Base-by-base conservation (phyloP, 2,329 filamentous ascomycete species). In the Parastagonospora avenae region DNA sequence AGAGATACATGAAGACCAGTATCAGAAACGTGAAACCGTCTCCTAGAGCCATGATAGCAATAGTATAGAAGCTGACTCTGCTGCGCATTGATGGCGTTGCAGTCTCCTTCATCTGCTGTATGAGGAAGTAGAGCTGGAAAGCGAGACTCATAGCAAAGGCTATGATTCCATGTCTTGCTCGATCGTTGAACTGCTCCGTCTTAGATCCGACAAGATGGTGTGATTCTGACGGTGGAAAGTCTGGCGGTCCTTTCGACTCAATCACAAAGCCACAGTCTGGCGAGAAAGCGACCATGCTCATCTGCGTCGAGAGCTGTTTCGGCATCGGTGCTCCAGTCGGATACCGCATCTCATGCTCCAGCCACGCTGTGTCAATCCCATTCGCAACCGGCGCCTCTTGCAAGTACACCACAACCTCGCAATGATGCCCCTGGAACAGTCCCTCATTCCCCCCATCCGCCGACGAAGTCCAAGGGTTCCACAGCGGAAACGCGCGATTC, bases 401-500 rank as follows among this genome's bases (percentile, higher is more conserved):
- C 28, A 93, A 78, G 72, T 92, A 97, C 47, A 96, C 77, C 42
- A 99, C 78, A 66, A 91, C 91, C 73, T 99, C 94, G 79, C 94
- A 99, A 62, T 90, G 89, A 60, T 90, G 89, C 0, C 91, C 91
- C 30, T 82, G 74, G 52, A 82, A 81, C 9, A 81, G 76, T 54
- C 88, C 86, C 16, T 83, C 80, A 9, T 65, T 70, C 15, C 60
- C 62, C 5, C 80, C 84, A 54, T 88, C 84, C 2, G 85, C 76
- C 46, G 85, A 84, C 2, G 90, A 89, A 2, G 86, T 84, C 91
- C 91, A 97, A 0, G 92, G 90, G 63, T 90, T 87, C 56, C 73
- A 72, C 2, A 70, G 49, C 2, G 71, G 68, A 28, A 78, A 80
- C 14, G 82, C 78, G 64, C 88, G 82, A 60, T 79, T 72, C 67